Evolutionary conservation across 2,329 filamentous ascomycete species (phyloP).

Genomic region (Sarocladium oryzae): DNA sequence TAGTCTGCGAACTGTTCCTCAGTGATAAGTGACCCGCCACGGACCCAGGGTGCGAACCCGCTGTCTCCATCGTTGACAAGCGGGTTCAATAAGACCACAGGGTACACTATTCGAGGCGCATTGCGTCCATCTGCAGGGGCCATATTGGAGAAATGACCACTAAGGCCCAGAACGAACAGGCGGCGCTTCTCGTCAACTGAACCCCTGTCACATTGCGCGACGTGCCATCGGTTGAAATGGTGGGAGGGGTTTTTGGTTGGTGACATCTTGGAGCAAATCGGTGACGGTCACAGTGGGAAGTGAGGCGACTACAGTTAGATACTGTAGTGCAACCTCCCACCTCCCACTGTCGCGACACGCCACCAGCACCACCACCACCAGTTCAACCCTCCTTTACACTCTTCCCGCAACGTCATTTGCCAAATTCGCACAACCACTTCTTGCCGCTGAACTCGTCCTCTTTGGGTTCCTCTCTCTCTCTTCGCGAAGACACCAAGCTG

Average conservation of each 20-base stretch:
- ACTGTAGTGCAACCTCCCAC: conserved; percentile 1
- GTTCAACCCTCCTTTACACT: conserved; percentile 1
- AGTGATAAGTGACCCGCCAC: neutral
- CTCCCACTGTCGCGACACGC: neutral
- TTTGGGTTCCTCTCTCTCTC: neutral
- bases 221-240: neutral
- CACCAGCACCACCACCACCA: conserved; percentile 7
- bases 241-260: neutral
- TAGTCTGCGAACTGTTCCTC: neutral
- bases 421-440: neutral
- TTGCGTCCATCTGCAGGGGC: neutral
- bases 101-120: neutral
- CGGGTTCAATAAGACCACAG: neutral
- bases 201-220: neutral
- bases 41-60: neutral
- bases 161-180: conserved; percentile 1
- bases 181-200: neutral
- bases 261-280: neutral
- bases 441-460: neutral
- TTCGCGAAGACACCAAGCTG: neutral
- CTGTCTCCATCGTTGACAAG: neutral
- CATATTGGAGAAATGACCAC: neutral
- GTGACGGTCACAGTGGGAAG: neutral
- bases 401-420: conserved; percentile 6
- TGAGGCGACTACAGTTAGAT: neutral